A percentile compares a stretch with the other conserved stretches of the same genome.
Conservation (phyloP, 164 flowering plant genomes). For the Magnolia kwangsiensis region DNA sequence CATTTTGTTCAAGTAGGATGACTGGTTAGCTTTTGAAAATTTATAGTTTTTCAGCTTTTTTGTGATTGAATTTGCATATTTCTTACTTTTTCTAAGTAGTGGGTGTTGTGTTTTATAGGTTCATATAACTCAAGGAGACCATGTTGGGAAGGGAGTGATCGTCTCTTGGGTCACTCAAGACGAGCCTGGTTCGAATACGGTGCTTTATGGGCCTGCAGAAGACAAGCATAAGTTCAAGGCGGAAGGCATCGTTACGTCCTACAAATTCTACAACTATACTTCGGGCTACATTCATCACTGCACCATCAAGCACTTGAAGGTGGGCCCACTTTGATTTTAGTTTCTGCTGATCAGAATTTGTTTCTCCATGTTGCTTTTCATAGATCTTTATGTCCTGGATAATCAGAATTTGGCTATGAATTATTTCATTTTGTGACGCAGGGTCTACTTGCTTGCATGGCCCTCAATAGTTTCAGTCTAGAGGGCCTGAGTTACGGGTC, state of each 20-base stretch:
- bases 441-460: too few relatives aligned
- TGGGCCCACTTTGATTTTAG: neutral
- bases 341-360: neutral
- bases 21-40: neutral
- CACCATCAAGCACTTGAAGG: conserved; percentile 41
- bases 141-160: conserved; percentile 40
- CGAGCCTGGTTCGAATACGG: conserved; percentile 40
- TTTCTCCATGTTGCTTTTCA: neutral
- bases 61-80: neutral
- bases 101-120: conserved; percentile 23
- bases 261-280: conserved; percentile 42
- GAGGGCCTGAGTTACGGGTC: neutral
- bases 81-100: neutral
- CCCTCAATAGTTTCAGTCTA: too few relatives aligned
- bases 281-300: conserved; percentile 59
- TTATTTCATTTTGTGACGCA: too few relatives aligned
- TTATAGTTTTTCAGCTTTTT: neutral
- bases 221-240: conserved; percentile 21
- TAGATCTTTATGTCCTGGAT: neutral
- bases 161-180: conserved; percentile 53
- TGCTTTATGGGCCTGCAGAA: conserved; percentile 31
- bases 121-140: conserved; percentile 62
- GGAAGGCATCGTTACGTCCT: conserved; percentile 24
- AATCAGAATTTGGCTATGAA: neutral
- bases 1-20: neutral